phyloP scores from a whole-genome alignment of 1,284 basidiomycete genomes.

The Flammula alnicola region DNA sequence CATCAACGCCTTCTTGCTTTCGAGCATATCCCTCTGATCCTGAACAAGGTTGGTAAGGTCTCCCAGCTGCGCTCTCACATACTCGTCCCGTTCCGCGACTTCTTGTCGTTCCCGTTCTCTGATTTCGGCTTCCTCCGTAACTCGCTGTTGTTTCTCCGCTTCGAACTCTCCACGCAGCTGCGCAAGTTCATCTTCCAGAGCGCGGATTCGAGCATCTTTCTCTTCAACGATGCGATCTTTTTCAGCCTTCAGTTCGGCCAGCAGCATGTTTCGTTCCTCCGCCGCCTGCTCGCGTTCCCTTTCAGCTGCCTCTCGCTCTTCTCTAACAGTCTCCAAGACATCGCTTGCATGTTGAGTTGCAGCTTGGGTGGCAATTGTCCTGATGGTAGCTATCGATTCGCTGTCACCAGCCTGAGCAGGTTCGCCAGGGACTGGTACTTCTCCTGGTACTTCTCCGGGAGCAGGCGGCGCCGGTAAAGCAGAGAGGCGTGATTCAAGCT shows the following conservation, averaged over 20 bases:
- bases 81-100: slow-evolving; percentile 59
- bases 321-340: slow-evolving; percentile 58
- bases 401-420: slow-evolving; percentile 20
- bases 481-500: slow-evolving; percentile 50
- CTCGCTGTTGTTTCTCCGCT: slow-evolving; percentile 56
- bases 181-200: slow-evolving; percentile 66
- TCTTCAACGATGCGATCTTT: slow-evolving; percentile 51
- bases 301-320: slow-evolving; percentile 62
- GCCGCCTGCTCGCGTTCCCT: slow-evolving; percentile 55
- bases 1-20: slow-evolving; percentile 57
- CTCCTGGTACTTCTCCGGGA: slow-evolving; percentile 19
- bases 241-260: slow-evolving; percentile 51
- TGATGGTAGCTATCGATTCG: slow-evolving; percentile 37
- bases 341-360: slow-evolving; percentile 57
- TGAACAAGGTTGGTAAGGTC: slow-evolving; percentile 73
- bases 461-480: slow-evolving; percentile 31
- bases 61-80: slow-evolving; percentile 57
- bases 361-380: slow-evolving; percentile 47
- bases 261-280: slow-evolving; percentile 53
- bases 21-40: slow-evolving; percentile 58
- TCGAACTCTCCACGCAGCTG: slow-evolving; percentile 55
- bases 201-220: slow-evolving; percentile 56
- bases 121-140: slow-evolving; percentile 62
- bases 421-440: slow-evolving; percentile 11
- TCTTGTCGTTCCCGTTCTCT: slow-evolving; percentile 62